Base-by-base conservation (phyloP, 2,329 filamentous ascomycete genomes). In the Colletotrichum limetticola region DNA sequence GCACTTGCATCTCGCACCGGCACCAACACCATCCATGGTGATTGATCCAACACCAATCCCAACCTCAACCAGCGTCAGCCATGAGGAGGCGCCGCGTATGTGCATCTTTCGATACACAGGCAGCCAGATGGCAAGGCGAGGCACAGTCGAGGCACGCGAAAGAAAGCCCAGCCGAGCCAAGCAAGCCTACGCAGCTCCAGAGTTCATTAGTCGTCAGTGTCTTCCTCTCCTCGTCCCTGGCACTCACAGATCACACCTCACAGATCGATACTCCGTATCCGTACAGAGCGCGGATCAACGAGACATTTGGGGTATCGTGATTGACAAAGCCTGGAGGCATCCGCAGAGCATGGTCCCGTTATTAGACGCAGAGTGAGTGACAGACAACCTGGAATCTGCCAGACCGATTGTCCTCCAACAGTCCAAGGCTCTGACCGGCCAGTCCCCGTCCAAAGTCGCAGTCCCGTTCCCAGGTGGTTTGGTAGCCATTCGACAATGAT, bases 401-500 rank as follows among this genome's bases (percentile, higher is more conserved):
- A 49, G 42, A 49, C 42, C 42, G 42, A 49, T n/a, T n/a, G 19
- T 49, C 32, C 32, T 49, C 32, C 32, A 35, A 35, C 32, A 35
- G 32, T 35, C 56, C 14, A 60, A 55, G 56, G 37, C 37, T 42
- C 37, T 42, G 14, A 22, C 30, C 65, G 56, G 66, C 57, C 66
- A 68, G 58, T 56, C 30, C 12, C 56, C 55, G 65, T 53, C 65
- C 26, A 26, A 60, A n/a, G 53, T 26, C 49, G 35, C 26, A 30
- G 35, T 37, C 22, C 53, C 35, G 30, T 14, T 35, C 46, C 62
- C 62, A 64, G 9, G 12, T 8, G 19, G 57, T 24, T 26, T 42
- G 11, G 22, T 49, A 26, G 6, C 42, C 19, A 49, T n/a, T 49
- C 5, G 19, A 49, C 16, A 19, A 19, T 49, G 42, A 49, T 42